phyloP scores from a whole-genome alignment of 768 basidiomycete genomes.

The Trametes cingulata region DNA sequence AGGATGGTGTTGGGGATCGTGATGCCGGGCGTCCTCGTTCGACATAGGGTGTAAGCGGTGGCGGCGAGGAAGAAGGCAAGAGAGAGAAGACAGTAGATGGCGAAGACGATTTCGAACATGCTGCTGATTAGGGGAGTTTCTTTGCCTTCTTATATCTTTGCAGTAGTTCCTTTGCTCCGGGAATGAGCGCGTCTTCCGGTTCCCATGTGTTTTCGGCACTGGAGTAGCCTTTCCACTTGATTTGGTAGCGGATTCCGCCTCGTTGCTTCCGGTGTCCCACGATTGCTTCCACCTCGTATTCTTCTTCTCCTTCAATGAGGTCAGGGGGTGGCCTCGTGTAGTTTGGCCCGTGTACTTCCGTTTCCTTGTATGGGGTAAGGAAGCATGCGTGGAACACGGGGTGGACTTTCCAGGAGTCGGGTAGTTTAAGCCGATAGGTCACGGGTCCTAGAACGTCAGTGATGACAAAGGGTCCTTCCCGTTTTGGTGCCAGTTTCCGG shows the following conservation, averaged over 20 bases:
- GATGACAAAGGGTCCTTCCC: constrained; percentile 31
- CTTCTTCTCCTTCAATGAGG: constrained; percentile 16
- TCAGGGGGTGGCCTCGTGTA: constrained; percentile 19
- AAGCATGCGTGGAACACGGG: constrained; percentile 26
- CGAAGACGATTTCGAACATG: too few relatives aligned
- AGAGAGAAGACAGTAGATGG: too few relatives aligned
- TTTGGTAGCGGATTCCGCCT: constrained; percentile 24
- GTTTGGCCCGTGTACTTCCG: constrained; percentile 14
- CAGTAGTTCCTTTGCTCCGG: too few relatives aligned
- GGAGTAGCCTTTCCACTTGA: constrained; percentile 32
- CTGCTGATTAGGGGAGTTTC: too few relatives aligned
- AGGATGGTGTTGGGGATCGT: too few relatives aligned
- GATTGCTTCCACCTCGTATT: not conserved
- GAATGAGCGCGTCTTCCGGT: too few relatives aligned
- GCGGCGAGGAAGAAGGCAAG: too few relatives aligned
- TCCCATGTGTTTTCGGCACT: constrained; percentile 23
- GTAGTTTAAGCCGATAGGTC: constrained; percentile 28
- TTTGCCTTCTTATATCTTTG: too few relatives aligned
- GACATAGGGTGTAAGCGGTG: too few relatives aligned
- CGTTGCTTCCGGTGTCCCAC: constrained; percentile 29
- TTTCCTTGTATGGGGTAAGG: constrained; percentile 16
- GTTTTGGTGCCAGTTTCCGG: constrained; percentile 29
- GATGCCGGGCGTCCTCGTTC: too few relatives aligned
- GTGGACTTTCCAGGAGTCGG: constrained; percentile 27
- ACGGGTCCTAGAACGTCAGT: constrained; percentile 22